Base-by-base conservation (phyloP, 2,329 filamentous ascomycete genomes). In the Botrytis hyacinthi region DNA sequence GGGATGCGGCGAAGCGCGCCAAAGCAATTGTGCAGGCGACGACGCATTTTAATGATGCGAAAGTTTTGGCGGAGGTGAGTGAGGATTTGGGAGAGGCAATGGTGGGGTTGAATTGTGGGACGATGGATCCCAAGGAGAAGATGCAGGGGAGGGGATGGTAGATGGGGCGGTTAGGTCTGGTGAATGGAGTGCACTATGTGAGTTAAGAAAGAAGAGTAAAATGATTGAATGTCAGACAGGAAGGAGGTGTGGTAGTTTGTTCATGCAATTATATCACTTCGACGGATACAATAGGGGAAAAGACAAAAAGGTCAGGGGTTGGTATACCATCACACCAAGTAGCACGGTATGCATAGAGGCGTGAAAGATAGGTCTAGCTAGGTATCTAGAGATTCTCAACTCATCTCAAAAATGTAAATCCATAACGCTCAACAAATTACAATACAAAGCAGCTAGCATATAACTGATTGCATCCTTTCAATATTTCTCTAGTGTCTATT, bases 51-150 rank as follows among this genome's bases (percentile, higher is more conserved):
- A 91, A 90, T 78, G 94, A 98, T 81, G 85, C 94, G 57, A 91
- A 93, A 86, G 89, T 97, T 37, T 84, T 99, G 72, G 95, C 95
- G 8, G 92, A 97, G 84, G 92, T 95, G 74, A 95, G 92, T 84
- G 90, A 91, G 81, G 94, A 95, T 73, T 85, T 98, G 42, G 96
- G 96, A n/a, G 95, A 97, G 88, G 94, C 96, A 54, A 99, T 98
- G 94, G 95, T 98, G 18, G 96, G 96, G 40, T 94, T 98, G 81
- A 98, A 95, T 84, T 93, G 93, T 77, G 89, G 89, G 75, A 89
- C 87, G 78, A 92, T 98, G 91, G 86, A 87, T 75, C 89, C 93
- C 71, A 87, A 87, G 74, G 92, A 97, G 83, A 97, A 93, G 88
- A 85, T 98, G 83, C 92, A 95, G 44, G 91, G 90, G 75, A 87